phyloP scores from a whole-genome alignment of 2,329 filamentous ascomycete genomes.

The Epichloe coenophiala region DNA sequence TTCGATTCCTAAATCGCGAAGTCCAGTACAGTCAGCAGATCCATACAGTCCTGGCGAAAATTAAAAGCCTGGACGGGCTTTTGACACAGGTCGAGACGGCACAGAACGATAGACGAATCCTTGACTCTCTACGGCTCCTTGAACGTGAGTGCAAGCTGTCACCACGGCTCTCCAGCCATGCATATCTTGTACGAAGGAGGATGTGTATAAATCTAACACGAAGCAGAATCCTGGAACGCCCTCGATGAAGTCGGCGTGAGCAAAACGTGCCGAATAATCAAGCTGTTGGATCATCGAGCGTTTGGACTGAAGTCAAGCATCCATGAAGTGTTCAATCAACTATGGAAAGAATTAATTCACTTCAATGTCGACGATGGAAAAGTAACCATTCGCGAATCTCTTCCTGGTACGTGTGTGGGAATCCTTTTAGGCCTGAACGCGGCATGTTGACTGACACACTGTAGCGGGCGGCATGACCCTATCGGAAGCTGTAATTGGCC shows the following conservation, averaged over 20 bases:
- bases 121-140: constrained; percentile 43
- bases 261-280: constrained; percentile 47
- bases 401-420: constrained; percentile 29
- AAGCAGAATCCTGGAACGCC: constrained; percentile 39
- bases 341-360: constrained; percentile 58
- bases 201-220: constrained; percentile 7
- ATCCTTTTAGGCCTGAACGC: too few species aligned
- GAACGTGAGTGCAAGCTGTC: constrained; percentile 31
- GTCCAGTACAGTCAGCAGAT: constrained; percentile 46
- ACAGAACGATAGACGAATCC: constrained; percentile 37
- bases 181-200: not conserved
- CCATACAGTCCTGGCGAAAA: constrained; percentile 32
- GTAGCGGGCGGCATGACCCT: constrained; percentile 39
- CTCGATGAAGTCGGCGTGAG: constrained; percentile 47
- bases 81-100: constrained; percentile 48
- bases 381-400: constrained; percentile 41
- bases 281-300: constrained; percentile 50
- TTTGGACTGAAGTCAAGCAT: constrained; percentile 54
- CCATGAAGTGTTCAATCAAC: constrained; percentile 48
- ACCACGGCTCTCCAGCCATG: not conserved
- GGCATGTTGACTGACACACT: constrained; percentile 9
- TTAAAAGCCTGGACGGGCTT: constrained; percentile 45
- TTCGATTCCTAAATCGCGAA: constrained; percentile 44
- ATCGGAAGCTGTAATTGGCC: constrained; percentile 38
- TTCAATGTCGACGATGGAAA: constrained; percentile 42